phyloP scores from a whole-genome alignment of 345 rosid species.

The Balakata baccata region DNA sequence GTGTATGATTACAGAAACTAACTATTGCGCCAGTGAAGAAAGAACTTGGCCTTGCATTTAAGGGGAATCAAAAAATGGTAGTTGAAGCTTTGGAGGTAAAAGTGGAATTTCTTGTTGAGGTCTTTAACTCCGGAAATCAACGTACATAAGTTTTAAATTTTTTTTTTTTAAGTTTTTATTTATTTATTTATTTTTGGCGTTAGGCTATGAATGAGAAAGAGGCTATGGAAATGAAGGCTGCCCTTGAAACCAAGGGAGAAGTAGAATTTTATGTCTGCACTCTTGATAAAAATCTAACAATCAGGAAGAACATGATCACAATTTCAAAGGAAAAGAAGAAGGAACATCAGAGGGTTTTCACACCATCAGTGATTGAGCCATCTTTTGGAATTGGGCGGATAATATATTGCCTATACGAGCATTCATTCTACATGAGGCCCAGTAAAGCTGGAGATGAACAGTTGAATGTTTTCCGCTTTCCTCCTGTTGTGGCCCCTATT shows the following conservation, averaged over 20 bases:
- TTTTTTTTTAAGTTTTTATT: too few relatives aligned
- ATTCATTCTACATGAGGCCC: slow-evolving; percentile 78
- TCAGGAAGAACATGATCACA: slow-evolving; percentile 77
- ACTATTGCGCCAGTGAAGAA: slow-evolving; percentile 71
- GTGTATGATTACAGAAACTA: slow-evolving; percentile 54
- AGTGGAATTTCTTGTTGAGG: background rate
- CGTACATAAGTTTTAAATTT: background rate
- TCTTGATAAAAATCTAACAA: slow-evolving; percentile 54
- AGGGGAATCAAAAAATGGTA: slow-evolving; percentile 73
- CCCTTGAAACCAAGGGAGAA: slow-evolving; percentile 78
- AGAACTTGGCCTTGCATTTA: slow-evolving; percentile 86
- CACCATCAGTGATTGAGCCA: slow-evolving; percentile 92
- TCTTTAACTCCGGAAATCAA: background rate
- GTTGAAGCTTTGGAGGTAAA: slow-evolving; percentile 78
- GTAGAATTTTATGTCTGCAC: slow-evolving; percentile 74
- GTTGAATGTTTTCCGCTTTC: slow-evolving; percentile 77
- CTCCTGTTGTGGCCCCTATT: slow-evolving; percentile 86
- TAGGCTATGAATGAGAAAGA: slow-evolving; percentile 89
- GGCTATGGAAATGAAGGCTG: slow-evolving; percentile 80
- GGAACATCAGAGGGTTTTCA: slow-evolving; percentile 85
- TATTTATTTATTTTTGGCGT: too few relatives aligned
- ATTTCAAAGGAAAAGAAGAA: slow-evolving; percentile 87
- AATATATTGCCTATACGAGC: slow-evolving; percentile 85
- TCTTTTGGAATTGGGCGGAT: slow-evolving; percentile 95
- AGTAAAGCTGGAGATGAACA: slow-evolving; percentile 92